Evolutionary conservation across 768 basidiomycete species (phyloP).

Genomic region (Leccinum olivaceopallidum): DNA sequence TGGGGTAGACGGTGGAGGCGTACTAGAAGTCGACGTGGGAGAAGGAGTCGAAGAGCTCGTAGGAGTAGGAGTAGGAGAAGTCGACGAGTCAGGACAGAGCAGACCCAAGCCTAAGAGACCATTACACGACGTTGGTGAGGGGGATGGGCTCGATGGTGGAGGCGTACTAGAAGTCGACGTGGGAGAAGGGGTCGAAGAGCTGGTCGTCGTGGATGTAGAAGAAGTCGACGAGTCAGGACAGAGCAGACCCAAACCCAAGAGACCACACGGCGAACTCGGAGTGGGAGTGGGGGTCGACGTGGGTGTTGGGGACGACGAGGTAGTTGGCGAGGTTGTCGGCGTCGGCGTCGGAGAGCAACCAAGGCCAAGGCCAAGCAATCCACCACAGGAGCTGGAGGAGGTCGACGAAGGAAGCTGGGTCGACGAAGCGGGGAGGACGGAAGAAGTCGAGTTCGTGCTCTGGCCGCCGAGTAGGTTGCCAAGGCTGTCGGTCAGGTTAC

Average conservation of each 20-base stretch:
- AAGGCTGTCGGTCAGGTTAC: conserved; percentile 1
- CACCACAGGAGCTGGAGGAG: conserved; percentile 15
- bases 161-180: neutral
- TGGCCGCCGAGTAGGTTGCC: neutral
- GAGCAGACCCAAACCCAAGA: neutral
- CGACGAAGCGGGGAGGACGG: conserved; percentile 13
- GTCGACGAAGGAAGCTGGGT: conserved; percentile 2
- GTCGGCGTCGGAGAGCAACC: conserved; percentile 14
- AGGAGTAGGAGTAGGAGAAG: neutral
- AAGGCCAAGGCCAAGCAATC: conserved; percentile 20
- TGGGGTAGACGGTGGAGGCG: neutral
- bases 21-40: neutral
- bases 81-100: neutral
- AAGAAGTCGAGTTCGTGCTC: conserved; percentile 10
- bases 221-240: neutral
- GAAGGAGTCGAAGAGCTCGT: neutral
- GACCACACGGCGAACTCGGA: neutral
- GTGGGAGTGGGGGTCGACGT: neutral
- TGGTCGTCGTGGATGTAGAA: neutral
- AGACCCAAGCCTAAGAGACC: neutral
- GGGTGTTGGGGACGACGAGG: neutral
- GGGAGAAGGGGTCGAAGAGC: neutral
- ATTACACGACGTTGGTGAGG: neutral
- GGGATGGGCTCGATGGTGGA: neutral
- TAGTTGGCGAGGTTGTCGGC: neutral